Evolutionary conservation across 2,329 filamentous ascomycete species (phyloP), one percentile per base, ranked within the genome.

Genomic region (Trichoderma semiorbis): DNA sequence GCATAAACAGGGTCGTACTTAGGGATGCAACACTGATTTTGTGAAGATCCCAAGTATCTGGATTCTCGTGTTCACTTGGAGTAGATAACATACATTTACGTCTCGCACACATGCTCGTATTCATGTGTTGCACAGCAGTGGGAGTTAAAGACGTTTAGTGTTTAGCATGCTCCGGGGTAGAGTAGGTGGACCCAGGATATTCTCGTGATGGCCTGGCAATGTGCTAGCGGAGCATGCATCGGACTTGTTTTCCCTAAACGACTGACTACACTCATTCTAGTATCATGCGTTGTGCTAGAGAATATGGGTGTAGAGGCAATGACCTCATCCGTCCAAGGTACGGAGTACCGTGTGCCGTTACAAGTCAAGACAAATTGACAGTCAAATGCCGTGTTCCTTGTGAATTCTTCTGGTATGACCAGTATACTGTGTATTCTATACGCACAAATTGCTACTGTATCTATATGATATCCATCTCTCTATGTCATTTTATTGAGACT

Each of bases 401-500:
- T n/a, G 16, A 30, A 12, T 32, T 65, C 11, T 4, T 11, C 7
- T 30, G 2, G 5, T 24, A 43, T 14, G 5, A 47, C 32, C 16
- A 16, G n/a, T 18, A 43, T 58, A 24, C 1, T 21, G 14, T 16
- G 18, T 32, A 10, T 2, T 24, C 34, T 24, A 21, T 30, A 21
- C 6, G 11, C 14, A 18, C 5, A n/a, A 18, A 50, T 18, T 43
- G 18, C 5, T 30, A 28, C n/a, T 21, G 14, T 16, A 24, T 26
- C 14, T 55, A 4, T 53, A 60, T n/a, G 6, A 4, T 43, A 4
- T 47, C n/a, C 43, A 28, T 50, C 10, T 50, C n/a, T 21, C 24
- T 55, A 70, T n/a, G 43, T 70, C 58, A 70, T 70, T n/a, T 63
- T 24, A 5, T 70, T 71, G 5, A 71, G 34, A 47, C 64, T 68